Base-by-base conservation (phyloP, 768 basidiomycete species). In the Rubroboletus satanas region DNA sequence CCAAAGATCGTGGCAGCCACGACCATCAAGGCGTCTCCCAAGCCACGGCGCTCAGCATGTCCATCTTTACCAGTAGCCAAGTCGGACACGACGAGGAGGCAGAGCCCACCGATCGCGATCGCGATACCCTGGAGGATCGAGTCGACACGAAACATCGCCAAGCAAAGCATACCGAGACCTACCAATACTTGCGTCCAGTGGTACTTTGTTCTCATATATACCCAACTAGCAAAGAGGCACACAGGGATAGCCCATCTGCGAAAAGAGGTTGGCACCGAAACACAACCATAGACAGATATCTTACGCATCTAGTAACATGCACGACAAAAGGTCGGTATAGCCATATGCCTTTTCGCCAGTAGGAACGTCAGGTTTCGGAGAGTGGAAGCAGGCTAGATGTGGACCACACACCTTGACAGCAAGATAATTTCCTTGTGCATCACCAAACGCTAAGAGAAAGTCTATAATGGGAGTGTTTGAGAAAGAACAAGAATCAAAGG, bases 281-380 rank as follows among this genome's bases (percentile, higher is more conserved):
- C 10, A 21, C 0, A 23, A 12, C 26, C 21, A 44, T 17, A 12
- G 35, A 12, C 28, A 8, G 26, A 18, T 6, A 35, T 57, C 82
- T 64, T 64, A 90, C 83, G 91, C 88, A 63, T 92, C 89, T 42
- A 94, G 83, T n/a, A 94, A 79, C 89, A 93, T 93, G 65, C 89
- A 91, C 0, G 92, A 93, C 36, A 94, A 75, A 5, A 94, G 76
- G 61, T 89, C 90, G 36, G 91, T 93, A 72, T 89, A 93, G 72
- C 85, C 76, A 65, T 85, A 93, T 18, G 91, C 89, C 83, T 87
- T 47, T 44, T 32, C 5, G 4, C 29, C 31, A 54, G 21, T 14
- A 42, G 6, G 28, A 26, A 28, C 8, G 43, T 45, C 33, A 28
- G 2, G 26, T 49, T 35, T 49, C 18, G 33, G 10, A 26, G 4